Evolutionary conservation across 2,329 filamentous ascomycete species (phyloP).

Genomic region (Pleoardoris graminearum): DNA sequence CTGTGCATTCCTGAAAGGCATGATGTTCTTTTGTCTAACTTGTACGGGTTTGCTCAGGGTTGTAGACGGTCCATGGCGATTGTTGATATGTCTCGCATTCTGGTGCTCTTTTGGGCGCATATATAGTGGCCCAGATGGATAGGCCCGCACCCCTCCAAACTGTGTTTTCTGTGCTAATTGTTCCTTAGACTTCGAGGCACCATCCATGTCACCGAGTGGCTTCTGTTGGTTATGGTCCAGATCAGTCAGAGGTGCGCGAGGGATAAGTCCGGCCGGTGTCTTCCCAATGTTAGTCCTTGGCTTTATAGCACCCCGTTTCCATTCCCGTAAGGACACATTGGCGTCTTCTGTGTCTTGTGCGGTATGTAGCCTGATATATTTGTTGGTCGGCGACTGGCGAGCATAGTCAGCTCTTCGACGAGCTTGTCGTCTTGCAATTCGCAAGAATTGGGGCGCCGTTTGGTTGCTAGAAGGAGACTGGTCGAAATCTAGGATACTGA

Average conservation of each 20-base stretch:
- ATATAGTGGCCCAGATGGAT: constrained; percentile 9
- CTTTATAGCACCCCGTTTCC: constrained; percentile 52
- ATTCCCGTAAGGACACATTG: constrained; percentile 53
- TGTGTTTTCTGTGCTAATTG: background rate
- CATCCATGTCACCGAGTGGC: background rate
- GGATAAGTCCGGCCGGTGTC: background rate
- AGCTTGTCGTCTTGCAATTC: constrained; percentile 58
- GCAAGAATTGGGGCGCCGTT: constrained; percentile 58
- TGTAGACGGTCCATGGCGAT: background rate
- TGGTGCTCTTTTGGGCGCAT: background rate
- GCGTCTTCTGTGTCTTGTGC: constrained; percentile 60
- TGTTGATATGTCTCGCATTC: background rate
- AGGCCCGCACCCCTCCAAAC: background rate
- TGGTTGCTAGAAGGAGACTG: constrained; percentile 33
- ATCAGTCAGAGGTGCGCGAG: constrained; percentile 22
- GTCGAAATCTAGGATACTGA: constrained; percentile 58
- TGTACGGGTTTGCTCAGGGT: background rate
- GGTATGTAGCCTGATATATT: constrained; percentile 58
- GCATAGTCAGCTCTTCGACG: constrained; percentile 53
- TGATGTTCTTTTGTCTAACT: constrained; percentile 5
- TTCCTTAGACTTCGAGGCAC: background rate
- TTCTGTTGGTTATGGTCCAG: constrained; percentile 25
- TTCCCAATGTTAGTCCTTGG: constrained; percentile 16
- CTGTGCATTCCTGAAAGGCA: constrained; percentile 43
- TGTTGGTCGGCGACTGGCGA: constrained; percentile 56